These are phyloP conservation scores for Trebouxia sp. DNA, from an alignment of 139 green algal genomes.

Conservation along the genomic window DNA sequence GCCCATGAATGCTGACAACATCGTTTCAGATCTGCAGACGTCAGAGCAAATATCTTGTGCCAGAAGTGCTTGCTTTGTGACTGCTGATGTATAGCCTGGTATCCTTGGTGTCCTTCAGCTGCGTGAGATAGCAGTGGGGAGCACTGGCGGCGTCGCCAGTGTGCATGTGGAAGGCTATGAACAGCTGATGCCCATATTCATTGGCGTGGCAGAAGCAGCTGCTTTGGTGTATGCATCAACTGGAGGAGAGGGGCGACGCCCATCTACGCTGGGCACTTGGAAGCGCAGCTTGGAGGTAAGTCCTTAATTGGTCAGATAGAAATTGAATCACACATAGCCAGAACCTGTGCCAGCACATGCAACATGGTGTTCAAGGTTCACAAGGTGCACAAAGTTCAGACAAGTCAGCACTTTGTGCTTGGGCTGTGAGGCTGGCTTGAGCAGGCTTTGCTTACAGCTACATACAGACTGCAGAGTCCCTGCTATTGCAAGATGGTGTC, in stretches of 20 bases:
- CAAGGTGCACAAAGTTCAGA: too few species aligned
- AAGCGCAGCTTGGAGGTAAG: slow-evolving; percentile 28
- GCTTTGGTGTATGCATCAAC: slow-evolving; percentile 36
- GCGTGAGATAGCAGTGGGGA: slow-evolving; percentile 37
- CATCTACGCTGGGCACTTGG: slow-evolving; percentile 40
- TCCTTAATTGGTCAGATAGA: neutral
- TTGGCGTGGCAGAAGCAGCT: slow-evolving; percentile 38
- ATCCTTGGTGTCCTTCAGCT: slow-evolving; percentile 24
- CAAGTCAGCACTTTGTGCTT: too few species aligned
- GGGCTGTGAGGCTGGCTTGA: too few species aligned
- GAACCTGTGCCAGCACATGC: too few species aligned
- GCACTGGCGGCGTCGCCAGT: slow-evolving; percentile 31
- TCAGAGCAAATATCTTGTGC: neutral
- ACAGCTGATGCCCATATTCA: slow-evolving; percentile 27
- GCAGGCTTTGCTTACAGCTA: too few species aligned
- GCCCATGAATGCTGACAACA: too few species aligned
- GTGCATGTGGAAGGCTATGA: slow-evolving; percentile 33
- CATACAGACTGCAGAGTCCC: too few species aligned
- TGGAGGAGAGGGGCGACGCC: slow-evolving; percentile 33
- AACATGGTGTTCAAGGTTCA: too few species aligned
- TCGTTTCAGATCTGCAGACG: too few species aligned
- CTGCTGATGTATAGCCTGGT: neutral
- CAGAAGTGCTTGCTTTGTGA: slow-evolving; percentile 2
- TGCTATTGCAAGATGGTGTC: too few species aligned
- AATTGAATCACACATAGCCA: too few species aligned